Base-by-base conservation (phyloP, 2,329 filamentous ascomycete genomes). In the Diaporthe amygdali region DNA sequence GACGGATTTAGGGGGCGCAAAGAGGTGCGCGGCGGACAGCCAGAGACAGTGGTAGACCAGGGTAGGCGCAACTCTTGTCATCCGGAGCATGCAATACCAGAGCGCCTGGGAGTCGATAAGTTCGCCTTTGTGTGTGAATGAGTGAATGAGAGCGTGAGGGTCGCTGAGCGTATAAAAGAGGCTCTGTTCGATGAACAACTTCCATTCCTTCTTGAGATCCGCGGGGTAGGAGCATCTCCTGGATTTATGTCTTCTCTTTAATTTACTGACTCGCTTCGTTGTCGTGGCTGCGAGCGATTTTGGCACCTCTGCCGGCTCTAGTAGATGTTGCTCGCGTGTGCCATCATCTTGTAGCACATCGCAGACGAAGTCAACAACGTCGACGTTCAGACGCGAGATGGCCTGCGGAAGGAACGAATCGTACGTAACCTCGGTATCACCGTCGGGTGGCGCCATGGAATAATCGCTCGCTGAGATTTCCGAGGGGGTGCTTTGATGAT, bases 11-110 rank as follows among this genome's bases (percentile, higher is more conserved):
- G 89, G 88, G 2, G 88, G 85, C n/a, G 84, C 81, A 74, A 92
- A 92, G 5, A 92, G 81, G 56, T 84, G 84, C 9, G 85, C 86
- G 1, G 90, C 84, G 7, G 89, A 88, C 74, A 89, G 83, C 91
- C 91, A 93, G 6, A 93, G 82, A 75, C 89, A 90, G 76, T 92
- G 88, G 66, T 91, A 87, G 2, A 92, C 89, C 25, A 92, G 77
- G 56, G 82, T 88, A 5, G 89, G 88, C 20, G 86, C 85, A 51
- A 86, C 84, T 61, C 88, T 84, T 6, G 87, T 90, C 78, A 92
- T 81, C 69, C 87, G 86, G 68, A 90, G 80, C 84, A 91, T 90
- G 75, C 87, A 89, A 76, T 90, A 91, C 89, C 88, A 92, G 1
- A 90, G 80, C 17, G 86, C 88, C 66, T 89, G 88, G 1, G 89